Base-by-base conservation (phyloP, 306 rosid genomes). In the Gastrolobium villosum region DNA sequence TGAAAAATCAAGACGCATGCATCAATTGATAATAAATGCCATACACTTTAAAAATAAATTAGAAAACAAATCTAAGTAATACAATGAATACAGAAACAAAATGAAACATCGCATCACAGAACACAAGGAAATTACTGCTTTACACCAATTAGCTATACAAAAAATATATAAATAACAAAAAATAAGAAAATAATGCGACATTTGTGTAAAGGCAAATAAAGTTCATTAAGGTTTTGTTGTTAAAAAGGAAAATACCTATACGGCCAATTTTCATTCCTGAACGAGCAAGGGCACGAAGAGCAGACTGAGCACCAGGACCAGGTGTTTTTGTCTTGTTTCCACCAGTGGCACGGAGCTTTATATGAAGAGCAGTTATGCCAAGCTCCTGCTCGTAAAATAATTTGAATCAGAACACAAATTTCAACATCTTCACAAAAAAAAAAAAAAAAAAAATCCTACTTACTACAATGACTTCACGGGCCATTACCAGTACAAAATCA, bases 251-350 rank as follows among this genome's bases (percentile, higher is more conserved):
- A 56, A 45, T 82, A 93, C 98, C 98, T 72, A 93, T 93, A n/a
- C 98, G 94, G 4, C 98, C 98, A 81, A 93, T 88, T 83, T 90
- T 93, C 98, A 93, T 93, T 72, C 98, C 97, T 48, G 96, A 91
- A 28, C 98, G 93, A 82, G 98, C 96, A 72, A 93, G 92, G 7
- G 98, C 98, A 3, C 97, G 90, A 4, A 93, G 97, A 31, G 98
- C 98, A 77, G 96, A 90, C 78, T 93, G 98, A 43, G 98, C 96
- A 78, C 98, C 98, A 5, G 98, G 98, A 45, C 98, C 98, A 0
- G 98, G 98, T 3, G 98, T 93, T 53, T 93, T 91, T 0, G 96
- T 91, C 82, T 93, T 93, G 88, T 93, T 93, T 3, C 98, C 98
- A 15, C 98, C 98, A 1, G 96, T 93, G 6, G 98, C 97, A 13